Conservation (phyloP, 306 rosid species). For the Elaeagnus macrophylla region DNA sequence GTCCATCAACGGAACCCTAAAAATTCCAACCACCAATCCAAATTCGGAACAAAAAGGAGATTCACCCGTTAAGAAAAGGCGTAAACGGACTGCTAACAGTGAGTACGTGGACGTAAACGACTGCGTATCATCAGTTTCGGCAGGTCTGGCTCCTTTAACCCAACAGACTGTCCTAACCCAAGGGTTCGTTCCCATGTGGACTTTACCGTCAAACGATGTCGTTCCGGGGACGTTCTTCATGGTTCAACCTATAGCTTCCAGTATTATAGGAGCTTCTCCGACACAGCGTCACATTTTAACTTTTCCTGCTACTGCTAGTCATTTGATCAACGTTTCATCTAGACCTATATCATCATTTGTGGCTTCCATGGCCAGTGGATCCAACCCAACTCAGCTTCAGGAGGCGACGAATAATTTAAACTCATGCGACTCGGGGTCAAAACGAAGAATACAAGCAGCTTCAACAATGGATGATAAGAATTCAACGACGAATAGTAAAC, state of each 20-base stretch:
- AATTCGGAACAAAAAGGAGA: slow-evolving; percentile 29
- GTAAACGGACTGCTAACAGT: slow-evolving; percentile 38
- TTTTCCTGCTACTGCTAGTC: slow-evolving; percentile 21
- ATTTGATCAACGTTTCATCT: slow-evolving; percentile 26
- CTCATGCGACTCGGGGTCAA: slow-evolving; percentile 13
- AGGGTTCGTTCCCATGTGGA: slow-evolving; percentile 64
- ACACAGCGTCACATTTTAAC: slow-evolving; percentile 47
- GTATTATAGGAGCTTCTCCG: slow-evolving; percentile 20
- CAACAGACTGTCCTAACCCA: slow-evolving; percentile 18
- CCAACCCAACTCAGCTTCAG: slow-evolving; percentile 28
- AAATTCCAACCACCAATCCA: slow-evolving; percentile 47
- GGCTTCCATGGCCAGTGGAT: slow-evolving; percentile 27
- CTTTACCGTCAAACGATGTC: slow-evolving; percentile 43
- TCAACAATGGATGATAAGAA: not conserved
- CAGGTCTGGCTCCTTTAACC: slow-evolving; percentile 33
- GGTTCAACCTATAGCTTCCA: slow-evolving; percentile 32
- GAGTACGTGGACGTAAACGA: slow-evolving; percentile 41
- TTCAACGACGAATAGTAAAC: slow-evolving; percentile 1
- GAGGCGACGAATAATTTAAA: slow-evolving; percentile 5
- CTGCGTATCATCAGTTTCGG: slow-evolving; percentile 36
- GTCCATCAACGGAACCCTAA: slow-evolving; percentile 65
- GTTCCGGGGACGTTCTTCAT: slow-evolving; percentile 50
- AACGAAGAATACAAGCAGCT: slow-evolving; percentile 19
- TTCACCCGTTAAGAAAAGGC: slow-evolving; percentile 34
- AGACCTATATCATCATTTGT: slow-evolving; percentile 57